These are phyloP conservation scores for Alternaria sp. DNA, from an alignment of 2,329 filamentous ascomycete genomes.

Conservation along the genomic window DNA sequence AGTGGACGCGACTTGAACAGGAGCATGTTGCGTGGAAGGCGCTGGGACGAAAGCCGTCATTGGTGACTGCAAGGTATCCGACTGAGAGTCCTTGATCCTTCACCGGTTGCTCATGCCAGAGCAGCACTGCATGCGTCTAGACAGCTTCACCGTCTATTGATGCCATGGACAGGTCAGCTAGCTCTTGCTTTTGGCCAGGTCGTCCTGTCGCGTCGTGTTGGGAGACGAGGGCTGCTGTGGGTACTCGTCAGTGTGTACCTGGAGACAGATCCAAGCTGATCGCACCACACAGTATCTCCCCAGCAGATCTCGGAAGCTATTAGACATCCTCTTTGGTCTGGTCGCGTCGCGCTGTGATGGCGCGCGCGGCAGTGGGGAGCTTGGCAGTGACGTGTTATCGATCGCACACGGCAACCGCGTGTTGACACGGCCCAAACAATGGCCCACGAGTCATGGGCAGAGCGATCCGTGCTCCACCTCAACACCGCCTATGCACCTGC, in stretches of 20 bases:
- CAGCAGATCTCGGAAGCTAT: neutral
- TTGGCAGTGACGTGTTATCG: constrained; percentile 37
- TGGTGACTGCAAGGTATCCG: neutral
- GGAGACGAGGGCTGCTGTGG: neutral
- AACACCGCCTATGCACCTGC: constrained; percentile 37
- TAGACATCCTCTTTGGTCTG: neutral
- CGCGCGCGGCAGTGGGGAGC: constrained; percentile 23
- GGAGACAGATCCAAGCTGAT: neutral
- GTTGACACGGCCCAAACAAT: constrained; percentile 38
- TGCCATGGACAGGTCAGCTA: neutral
- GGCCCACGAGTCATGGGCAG: constrained; percentile 25
- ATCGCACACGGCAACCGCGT: constrained; percentile 30
- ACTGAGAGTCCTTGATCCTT: neutral
- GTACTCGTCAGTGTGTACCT: neutral
- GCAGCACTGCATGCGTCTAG: neutral
- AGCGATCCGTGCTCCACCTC: constrained; percentile 20
- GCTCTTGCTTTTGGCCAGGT: neutral
- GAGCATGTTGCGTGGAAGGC: neutral
- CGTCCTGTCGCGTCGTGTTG: neutral
- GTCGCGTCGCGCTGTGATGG: constrained; percentile 25
- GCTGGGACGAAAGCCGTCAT: neutral
- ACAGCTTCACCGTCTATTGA: neutral
- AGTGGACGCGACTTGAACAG: too few species aligned
- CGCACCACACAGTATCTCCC: neutral
- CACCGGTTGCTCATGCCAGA: neutral